phyloP scores from a whole-genome alignment of 2,329 filamentous ascomycete genomes.

The Aspergillus chevalieri region DNA sequence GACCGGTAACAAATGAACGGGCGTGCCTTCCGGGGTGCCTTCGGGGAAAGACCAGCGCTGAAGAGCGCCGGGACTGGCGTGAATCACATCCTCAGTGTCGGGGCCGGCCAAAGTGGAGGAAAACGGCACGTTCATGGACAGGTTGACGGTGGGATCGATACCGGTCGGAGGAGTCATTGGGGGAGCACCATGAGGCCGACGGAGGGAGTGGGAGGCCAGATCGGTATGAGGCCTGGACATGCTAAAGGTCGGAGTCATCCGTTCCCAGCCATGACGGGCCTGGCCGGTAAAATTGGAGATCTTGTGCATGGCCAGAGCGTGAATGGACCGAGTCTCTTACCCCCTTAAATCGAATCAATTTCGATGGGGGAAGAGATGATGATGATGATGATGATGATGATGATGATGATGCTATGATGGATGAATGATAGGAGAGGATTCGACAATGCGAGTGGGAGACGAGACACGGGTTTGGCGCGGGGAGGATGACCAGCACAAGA shows the following conservation, averaged over 20 bases:
- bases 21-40: slow-evolving; percentile 74
- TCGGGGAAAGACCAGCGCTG: slow-evolving; percentile 90
- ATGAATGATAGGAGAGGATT: slow-evolving; percentile 20
- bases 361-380: slow-evolving; percentile 27
- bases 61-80: slow-evolving; percentile 81
- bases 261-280: slow-evolving; percentile 62
- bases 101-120: slow-evolving; percentile 86
- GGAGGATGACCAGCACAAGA: background rate
- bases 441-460: slow-evolving; percentile 1
- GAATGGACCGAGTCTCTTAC: slow-evolving; percentile 22
- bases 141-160: slow-evolving; percentile 73
- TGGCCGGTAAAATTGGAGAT: slow-evolving; percentile 62
- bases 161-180: slow-evolving; percentile 61
- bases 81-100: slow-evolving; percentile 88
- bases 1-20: slow-evolving; percentile 84
- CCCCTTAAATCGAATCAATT: slow-evolving; percentile 21
- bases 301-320: slow-evolving; percentile 53
- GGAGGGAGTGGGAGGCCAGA: slow-evolving; percentile 48
- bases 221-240: slow-evolving; percentile 56
- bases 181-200: slow-evolving; percentile 47
- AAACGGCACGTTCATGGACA: slow-evolving; percentile 97
- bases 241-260: slow-evolving; percentile 61
- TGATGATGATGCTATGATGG: slow-evolving; percentile 8
- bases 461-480: background rate
- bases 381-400: slow-evolving; percentile 11